Evolutionary conservation across 371 early-diverging fungal species (phyloP), one percentile per base, ranked within the genome.

Genomic region (Circinella minor): DNA sequence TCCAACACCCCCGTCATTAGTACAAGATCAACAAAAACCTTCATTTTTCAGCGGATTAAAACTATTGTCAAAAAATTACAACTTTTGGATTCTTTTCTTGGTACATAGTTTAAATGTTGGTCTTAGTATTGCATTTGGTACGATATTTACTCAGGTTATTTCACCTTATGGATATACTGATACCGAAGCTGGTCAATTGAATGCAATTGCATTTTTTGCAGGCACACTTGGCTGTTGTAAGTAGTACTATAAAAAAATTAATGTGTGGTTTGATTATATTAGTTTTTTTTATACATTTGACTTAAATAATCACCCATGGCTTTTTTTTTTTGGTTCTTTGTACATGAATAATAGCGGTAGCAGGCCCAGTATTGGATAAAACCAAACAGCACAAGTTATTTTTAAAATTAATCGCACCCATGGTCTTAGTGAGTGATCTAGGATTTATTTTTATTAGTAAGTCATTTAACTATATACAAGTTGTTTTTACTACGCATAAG

Each of bases 91-190:
- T 39, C 36, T 85, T 15, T 80, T 81, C 51, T 55, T 77, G 13
- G 72, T 85, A 36, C 80, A 82, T 57, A 78, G 84, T 15, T 43
- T 84, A 3, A 77, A 83, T 68, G 76, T 86, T 17, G 88, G 88
- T 0, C 60, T 82, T 18, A 82, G 84, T 65, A 87, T 84, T 57
- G 79, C 84, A 18, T 85, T 82, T 71, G 74, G 82, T 5, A 83
- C 86, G 0, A 67, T 86, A 17, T 83, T 85, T 57, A 74, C 77
- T 14, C 81, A 85, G 49, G 72, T 83, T 5, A 69, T 86, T 34
- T 68, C 77, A 7, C 89, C 89, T 11, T 82, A 85, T 72, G 89
- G 89, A 11, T 89, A 87, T 62, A 79, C 85, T 4, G 80, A 85
- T 69, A 76, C 72, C 11, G 77, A 86, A 37, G 86, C 81, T 37